Percentiles rank a stretch among this genome's conserved stretches.
Conservation (phyloP, 2,329 filamentous ascomycete species). For the Albophoma yamanashiensis region DNA sequence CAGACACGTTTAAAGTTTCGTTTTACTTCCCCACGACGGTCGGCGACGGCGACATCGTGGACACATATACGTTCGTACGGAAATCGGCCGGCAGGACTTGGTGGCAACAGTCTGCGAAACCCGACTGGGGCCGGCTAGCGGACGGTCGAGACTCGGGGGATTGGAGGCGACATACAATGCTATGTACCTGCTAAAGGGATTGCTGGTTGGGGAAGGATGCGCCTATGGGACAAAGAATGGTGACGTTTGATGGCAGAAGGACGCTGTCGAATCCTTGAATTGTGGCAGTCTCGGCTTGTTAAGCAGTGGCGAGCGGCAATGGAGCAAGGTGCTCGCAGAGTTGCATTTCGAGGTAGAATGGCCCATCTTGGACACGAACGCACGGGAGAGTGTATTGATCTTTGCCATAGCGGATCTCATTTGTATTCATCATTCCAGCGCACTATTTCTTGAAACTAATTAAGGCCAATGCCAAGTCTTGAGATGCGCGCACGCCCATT, state of each 20-base stretch:
- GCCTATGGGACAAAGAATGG: not conserved
- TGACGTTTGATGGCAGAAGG: not conserved
- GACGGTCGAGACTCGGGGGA: not conserved
- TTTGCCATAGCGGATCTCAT: too few relatives aligned
- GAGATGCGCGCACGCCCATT: too few relatives aligned
- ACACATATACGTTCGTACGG: slow-evolving; percentile 20
- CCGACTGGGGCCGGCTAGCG: not conserved
- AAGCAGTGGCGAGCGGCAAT: not conserved
- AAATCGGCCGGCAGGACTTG: not conserved
- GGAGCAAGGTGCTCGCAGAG: not conserved
- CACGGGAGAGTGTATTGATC: too few relatives aligned
- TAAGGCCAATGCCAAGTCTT: too few relatives aligned
- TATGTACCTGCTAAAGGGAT: not conserved
- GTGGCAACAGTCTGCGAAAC: not conserved
- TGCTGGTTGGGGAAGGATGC: not conserved
- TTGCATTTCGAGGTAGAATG: not conserved
- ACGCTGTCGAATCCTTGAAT: not conserved
- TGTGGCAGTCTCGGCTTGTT: not conserved
- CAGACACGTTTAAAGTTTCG: not conserved
- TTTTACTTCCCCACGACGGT: not conserved
- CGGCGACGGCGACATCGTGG: slow-evolving; percentile 7
- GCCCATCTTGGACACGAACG: too few relatives aligned
- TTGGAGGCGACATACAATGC: not conserved
- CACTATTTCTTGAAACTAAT: too few relatives aligned
- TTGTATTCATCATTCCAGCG: too few relatives aligned